phyloP scores from a whole-genome alignment of 768 basidiomycete genomes.

The Tephrocybe sp. region DNA sequence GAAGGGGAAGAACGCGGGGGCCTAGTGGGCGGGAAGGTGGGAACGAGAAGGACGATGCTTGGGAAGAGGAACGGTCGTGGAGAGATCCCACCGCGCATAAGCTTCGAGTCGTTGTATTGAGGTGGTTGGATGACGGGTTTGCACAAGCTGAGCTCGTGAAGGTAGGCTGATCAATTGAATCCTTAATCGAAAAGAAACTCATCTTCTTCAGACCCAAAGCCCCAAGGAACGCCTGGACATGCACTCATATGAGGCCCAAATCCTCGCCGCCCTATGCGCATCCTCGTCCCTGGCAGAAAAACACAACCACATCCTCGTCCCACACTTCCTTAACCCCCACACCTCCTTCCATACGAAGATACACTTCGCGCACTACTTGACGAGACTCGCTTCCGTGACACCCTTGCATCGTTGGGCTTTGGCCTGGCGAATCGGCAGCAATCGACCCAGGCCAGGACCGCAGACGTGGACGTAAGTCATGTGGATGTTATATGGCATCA shows the following conservation, averaged over 20 bases:
- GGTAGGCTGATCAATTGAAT: too few species aligned
- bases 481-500: conserved; percentile 82
- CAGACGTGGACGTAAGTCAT: conserved; percentile 70
- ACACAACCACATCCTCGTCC: conserved; percentile 86
- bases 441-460: conserved; percentile 56
- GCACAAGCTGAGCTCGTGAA: conserved; percentile 28
- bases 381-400: conserved; percentile 85
- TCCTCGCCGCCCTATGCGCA: conserved; percentile 70
- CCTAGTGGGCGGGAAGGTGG: conserved; percentile 8
- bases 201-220: conserved; percentile 26
- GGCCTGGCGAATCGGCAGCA: conserved; percentile 48
- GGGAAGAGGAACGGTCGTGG: conserved; percentile 77
- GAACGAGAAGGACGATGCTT: conserved; percentile 35
- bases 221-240: conserved; percentile 65
- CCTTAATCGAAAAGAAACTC: too few species aligned
- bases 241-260: conserved; percentile 76
- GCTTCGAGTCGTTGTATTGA: conserved; percentile 44
- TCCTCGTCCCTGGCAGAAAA: conserved; percentile 76
- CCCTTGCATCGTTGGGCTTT: conserved; percentile 72
- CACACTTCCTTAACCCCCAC: conserved; percentile 76
- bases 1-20: conserved; percentile 8
- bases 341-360: conserved; percentile 57
- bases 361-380: conserved; percentile 73
- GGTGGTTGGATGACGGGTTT: conserved; percentile 44
- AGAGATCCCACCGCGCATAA: conserved; percentile 73